Base-by-base conservation (phyloP, 2,329 filamentous ascomycete species). In the Colletotrichum paranaense region DNA sequence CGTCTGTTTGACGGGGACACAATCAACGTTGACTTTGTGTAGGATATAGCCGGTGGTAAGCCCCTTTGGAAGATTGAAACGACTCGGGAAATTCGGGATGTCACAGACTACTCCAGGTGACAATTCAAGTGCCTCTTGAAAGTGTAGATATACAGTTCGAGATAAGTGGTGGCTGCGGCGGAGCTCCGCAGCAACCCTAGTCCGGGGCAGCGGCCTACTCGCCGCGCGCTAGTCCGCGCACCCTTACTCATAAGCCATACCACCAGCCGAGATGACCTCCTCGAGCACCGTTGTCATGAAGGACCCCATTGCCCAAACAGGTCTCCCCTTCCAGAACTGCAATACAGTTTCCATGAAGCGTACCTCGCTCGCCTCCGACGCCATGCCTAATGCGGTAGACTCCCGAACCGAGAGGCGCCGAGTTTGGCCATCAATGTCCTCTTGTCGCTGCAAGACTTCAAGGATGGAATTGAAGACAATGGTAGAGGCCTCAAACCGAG, bases 391-490 rank as follows among this genome's bases (percentile, higher is more conserved):
- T 53, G 70, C 12, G 35, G 67, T 58, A 35, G 62, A 52, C 24
- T 65, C 67, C 24, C 62, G 72, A 65, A 63, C 53, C 62, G 58
- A 65, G 28, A 64, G 53, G 52, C 62, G 57, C 32, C 57, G n/a
- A 28, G 24, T n/a, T 5, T 62, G 62, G 9, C 32, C 30, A n/a
- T 26, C 26, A 2, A 42, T 14, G 12, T 58, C 64, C 38, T 63
- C 64, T 19, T 56, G 56, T 9, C 28, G 46, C 5, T 67, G 58
- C 4, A 77, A 56, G 1, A 75, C 70, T 57, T 80, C 78, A 62
- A 78, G 68, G 5, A 79, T 75, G 7, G 77, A 69, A 42, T 79
- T 78, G 58, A 79, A 78, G 12, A 80, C 76, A 42, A 80, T 63
- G 38, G 76, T 76, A 3, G 76, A 76, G 4, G 75, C 70, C 67